Base-by-base conservation (phyloP, 1,139 yeast species). In the Magnusiomyces paraingens region DNA sequence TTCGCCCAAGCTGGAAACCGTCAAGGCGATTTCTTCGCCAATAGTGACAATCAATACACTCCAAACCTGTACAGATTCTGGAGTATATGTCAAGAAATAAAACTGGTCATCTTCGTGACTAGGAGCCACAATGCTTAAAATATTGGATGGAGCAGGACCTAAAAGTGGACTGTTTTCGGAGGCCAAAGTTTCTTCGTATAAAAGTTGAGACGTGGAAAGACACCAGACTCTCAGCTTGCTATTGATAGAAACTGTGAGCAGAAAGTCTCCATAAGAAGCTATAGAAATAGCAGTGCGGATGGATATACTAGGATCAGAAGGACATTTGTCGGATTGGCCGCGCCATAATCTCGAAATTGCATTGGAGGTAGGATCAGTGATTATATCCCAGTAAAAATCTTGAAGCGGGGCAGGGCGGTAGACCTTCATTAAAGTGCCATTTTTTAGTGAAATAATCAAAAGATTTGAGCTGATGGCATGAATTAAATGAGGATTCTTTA, bases 351-450 rank as follows among this genome's bases (percentile, higher is more conserved):
- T 50, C 17, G 60, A 53, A 11, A 58, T 46, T 35, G 62, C 58
- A 51, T 49, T 21, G 2, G 59, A 61, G 2, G 59, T 40, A 12
- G 58, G 56, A 50, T 68, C 70, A 5, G 53, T 56, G 45, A 69
- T 61, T 4, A 50, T 48, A 10, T 52, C 47, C 29, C 62, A 55
- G 4, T 53, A 40, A 6, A 64, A 55, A n/a, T 55, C 57, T 1
- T 57, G 62, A 18, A 66, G 59, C 14, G 69, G 62, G 1, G 55
- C 21, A 58, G 65, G 60, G 63, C 68, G 84, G 68, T 58, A 82
- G 81, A 60, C 83, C 66, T 57, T 84, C 64, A 17, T 86, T 84
- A 54, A 51, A 1, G 61, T 50, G 5, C 96, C 96, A 68, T 89
- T 95, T 47, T 76, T 75, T 53, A 88, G 72, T 1, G 87, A 76